phyloP scores from a whole-genome alignment of 2,329 filamentous ascomycete genomes.

The Xylariaceae sp. region DNA sequence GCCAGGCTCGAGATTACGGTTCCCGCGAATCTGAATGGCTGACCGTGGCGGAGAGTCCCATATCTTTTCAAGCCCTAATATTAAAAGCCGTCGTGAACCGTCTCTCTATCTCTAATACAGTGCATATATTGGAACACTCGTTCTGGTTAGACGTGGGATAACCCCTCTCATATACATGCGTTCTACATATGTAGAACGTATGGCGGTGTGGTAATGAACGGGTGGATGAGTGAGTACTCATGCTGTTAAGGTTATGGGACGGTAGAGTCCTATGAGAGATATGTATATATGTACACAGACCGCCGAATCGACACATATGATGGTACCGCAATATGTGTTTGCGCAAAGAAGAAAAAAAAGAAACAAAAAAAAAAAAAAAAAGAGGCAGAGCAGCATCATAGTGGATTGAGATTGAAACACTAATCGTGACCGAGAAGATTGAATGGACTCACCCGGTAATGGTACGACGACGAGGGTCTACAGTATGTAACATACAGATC shows the following conservation, averaged over 20 bases:
- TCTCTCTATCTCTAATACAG: no score
- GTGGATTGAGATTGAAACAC: background rate
- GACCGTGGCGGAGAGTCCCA: background rate
- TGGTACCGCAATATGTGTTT: no score
- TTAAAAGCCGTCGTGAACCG: background rate
- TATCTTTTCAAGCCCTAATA: background rate
- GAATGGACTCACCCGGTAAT: background rate
- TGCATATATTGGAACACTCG: background rate
- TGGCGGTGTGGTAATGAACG: background rate
- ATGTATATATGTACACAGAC: constrained; percentile 12
- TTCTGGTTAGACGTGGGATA: background rate
- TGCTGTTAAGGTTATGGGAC: background rate
- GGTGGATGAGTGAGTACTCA: background rate
- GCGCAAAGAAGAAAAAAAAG: no score
- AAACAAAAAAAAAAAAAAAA: no score
- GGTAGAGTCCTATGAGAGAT: constrained; percentile 10
- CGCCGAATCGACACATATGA: constrained; percentile 9
- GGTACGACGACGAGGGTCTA: background rate
- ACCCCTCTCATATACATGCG: background rate
- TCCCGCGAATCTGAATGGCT: background rate
- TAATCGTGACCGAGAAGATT: constrained; percentile 1
- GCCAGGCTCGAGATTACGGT: background rate
- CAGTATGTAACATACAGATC: background rate
- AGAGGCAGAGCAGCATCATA: background rate
- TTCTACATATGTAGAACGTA: no score